A percentile compares a stretch with the other conserved stretches of the same genome.
Conservation (phyloP, 2,329 filamentous ascomycete species). For the Aureobasidium sp. region DNA sequence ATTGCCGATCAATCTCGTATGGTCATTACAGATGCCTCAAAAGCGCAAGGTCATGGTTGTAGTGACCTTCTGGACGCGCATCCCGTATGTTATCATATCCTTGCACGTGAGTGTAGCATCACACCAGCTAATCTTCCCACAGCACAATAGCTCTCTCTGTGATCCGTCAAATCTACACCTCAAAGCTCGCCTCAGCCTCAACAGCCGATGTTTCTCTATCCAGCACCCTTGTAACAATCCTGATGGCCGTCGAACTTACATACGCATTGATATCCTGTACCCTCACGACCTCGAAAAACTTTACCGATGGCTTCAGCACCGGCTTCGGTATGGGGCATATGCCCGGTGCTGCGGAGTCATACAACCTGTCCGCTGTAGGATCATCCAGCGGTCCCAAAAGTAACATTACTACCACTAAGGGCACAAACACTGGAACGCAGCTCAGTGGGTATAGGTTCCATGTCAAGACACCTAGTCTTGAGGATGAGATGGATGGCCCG, state of each 20-base stretch:
- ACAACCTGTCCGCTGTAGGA: conserved; percentile 19
- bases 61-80: conserved; percentile 30
- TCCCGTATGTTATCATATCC: conserved; percentile 24
- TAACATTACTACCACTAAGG: background rate
- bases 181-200: conserved; percentile 19
- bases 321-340: conserved; percentile 30
- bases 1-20: conserved; percentile 28
- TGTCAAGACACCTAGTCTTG: background rate
- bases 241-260: conserved; percentile 32
- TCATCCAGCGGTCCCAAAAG: background rate
- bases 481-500: background rate
- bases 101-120: no score
- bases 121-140: background rate
- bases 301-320: conserved; percentile 34
- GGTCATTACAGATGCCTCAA: conserved; percentile 30
- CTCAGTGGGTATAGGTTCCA: background rate
- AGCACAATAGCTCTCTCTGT: conserved; percentile 29
- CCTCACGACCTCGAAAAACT: conserved; percentile 34
- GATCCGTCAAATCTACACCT: conserved; percentile 29
- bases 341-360: conserved; percentile 22
- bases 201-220: conserved; percentile 26
- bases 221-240: conserved; percentile 27
- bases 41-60: conserved; percentile 29
- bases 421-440: background rate
- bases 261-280: conserved; percentile 36